phyloP scores from a whole-genome alignment of 495 filamentous ascomycete genomes.

The Podospora pseudocomata region DNA sequence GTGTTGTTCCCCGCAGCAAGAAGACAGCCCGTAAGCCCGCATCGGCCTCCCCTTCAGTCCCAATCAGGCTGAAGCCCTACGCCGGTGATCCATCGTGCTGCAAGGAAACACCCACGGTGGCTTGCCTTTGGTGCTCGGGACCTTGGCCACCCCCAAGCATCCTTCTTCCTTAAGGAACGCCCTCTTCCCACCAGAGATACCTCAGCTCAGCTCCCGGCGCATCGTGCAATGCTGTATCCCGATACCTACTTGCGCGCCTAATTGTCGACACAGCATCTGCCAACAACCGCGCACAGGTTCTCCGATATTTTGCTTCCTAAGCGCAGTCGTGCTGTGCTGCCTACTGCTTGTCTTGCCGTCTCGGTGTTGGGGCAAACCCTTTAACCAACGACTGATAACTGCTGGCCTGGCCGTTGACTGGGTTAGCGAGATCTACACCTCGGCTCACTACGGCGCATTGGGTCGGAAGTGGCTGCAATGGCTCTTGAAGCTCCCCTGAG shows the following conservation, averaged over 20 bases:
- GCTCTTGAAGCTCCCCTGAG: slow-evolving; percentile 58
- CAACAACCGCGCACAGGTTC: slow-evolving; percentile 12
- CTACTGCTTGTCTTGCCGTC: slow-evolving; percentile 8
- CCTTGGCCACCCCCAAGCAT: slow-evolving; percentile 5
- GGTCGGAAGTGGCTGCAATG: slow-evolving; percentile 38
- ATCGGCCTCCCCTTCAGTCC: slow-evolving; percentile 10
- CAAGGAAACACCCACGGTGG: slow-evolving; percentile 12
- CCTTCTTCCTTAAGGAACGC: slow-evolving; percentile 4
- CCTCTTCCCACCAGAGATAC: slow-evolving; percentile 2
- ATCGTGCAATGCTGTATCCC: slow-evolving; percentile 8
- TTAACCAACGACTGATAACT: background rate
- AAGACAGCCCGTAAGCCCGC: slow-evolving; percentile 7
- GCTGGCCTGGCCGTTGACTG: background rate
- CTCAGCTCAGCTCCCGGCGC: slow-evolving; percentile 9
- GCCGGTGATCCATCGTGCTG: slow-evolving; percentile 22
- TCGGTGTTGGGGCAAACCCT: background rate
- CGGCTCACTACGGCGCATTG: slow-evolving; percentile 10
- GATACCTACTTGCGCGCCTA: slow-evolving; percentile 1
- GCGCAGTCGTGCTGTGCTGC: slow-evolving; percentile 17
- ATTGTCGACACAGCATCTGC: slow-evolving; percentile 9
- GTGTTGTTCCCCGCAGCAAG: slow-evolving; percentile 18
- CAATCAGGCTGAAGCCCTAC: slow-evolving; percentile 23
- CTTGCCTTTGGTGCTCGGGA: background rate
- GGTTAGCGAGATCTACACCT: background rate
- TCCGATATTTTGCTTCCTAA: background rate